Evolutionary conservation across 257 asterid species (phyloP), one percentile per base, ranked within the genome.

Genomic region (Verbascum thapsus): DNA sequence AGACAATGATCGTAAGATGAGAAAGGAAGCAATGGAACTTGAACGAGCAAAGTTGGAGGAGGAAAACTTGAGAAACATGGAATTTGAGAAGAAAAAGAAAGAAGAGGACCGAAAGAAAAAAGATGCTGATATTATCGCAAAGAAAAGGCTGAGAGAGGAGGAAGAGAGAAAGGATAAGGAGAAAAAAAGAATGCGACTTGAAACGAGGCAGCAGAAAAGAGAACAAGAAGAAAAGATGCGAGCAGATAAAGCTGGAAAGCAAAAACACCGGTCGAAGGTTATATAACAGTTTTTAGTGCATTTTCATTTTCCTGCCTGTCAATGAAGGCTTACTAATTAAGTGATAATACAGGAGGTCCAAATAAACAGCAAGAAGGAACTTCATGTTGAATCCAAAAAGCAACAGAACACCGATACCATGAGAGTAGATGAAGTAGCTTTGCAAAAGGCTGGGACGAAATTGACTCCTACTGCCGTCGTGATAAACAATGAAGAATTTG

Each of bases 1-100:
- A 68, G 87, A 67, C 65, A 81, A 81, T 58, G 95, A 87, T 41
- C 95, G 99, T 53, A 74, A 85, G 79, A 45, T 67, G 79, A 88
- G 78, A 74, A 94, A 90, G 79, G 99, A 94, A 71, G 96, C 95
- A 34, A 12, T 85, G 75, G 85, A 88, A 76, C 73, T 73, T 50
- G 97, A 94, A 74, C 82, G 96, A 66, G 99, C 87, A 30, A 77
- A 82, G 71, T 11, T 82, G 64, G 97, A 86, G 83, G 83, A 80
- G 69, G 84, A 83, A 66, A 87, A 87, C 60, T 69, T 82, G 78
- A 89, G 80, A 76, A 73, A 80, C 39, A 43, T 75, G 80, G 99
- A 89, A 76, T 42, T 79, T 42, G 72, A 77, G 72, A 92, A 85
- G 87, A 84, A 78, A 80, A 82, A 39, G 79, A 85, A 81, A 78